Conservation (phyloP, 306 rosid species). For the Quercus engelmannii region DNA sequence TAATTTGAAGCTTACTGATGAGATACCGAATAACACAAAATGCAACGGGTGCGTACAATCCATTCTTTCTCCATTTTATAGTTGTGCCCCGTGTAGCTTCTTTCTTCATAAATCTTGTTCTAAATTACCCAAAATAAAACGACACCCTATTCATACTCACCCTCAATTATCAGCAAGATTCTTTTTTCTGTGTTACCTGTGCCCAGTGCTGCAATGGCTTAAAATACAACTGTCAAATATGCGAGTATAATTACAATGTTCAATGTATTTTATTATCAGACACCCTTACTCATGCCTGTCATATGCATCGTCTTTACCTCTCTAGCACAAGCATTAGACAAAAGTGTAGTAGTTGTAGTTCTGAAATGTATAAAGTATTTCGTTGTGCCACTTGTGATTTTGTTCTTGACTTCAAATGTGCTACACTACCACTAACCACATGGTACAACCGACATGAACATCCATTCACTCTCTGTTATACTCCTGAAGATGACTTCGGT, state of each 20-base stretch:
- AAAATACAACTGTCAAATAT: too few relatives aligned
- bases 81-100: neutral
- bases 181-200: neutral
- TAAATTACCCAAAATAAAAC: neutral
- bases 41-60: neutral
- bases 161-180: neutral
- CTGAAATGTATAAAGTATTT: too few relatives aligned
- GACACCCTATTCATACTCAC: neutral
- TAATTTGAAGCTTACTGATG: neutral
- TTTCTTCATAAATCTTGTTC: neutral
- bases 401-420: too few relatives aligned
- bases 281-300: neutral
- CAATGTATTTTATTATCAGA: neutral
- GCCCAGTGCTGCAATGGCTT: rapidly evolving
- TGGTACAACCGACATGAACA: too few relatives aligned
- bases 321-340: rapidly evolving
- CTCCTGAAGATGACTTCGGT: too few relatives aligned
- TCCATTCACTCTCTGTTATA: too few relatives aligned
- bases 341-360: neutral
- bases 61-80: neutral
- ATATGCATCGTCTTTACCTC: neutral
- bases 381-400: too few relatives aligned
- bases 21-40: neutral
- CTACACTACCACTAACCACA: too few relatives aligned
- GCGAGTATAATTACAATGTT: rapidly evolving